phyloP scores from a whole-genome alignment of 345 rosid genomes.

The Gossypium arboreum region DNA sequence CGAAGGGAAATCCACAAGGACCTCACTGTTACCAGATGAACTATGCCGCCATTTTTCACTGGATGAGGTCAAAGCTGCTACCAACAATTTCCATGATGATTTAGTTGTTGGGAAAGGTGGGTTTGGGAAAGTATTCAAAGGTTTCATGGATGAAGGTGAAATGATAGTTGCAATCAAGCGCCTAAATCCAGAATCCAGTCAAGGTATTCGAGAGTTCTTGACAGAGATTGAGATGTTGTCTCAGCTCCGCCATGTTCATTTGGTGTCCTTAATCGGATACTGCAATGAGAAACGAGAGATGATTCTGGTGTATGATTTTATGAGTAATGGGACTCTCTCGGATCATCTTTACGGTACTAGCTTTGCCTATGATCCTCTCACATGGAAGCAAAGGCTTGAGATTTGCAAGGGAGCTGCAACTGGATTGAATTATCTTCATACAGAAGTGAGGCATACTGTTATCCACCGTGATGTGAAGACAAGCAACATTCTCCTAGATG shows the following conservation, averaged over 20 bases:
- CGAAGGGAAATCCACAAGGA: neutral
- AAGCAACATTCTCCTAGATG: constrained; percentile 7
- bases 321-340: constrained; percentile 14
- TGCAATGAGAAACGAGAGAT: constrained; percentile 21
- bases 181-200: neutral
- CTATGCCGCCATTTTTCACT: neutral
- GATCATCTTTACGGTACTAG: constrained; percentile 24
- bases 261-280: constrained; percentile 50
- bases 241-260: constrained; percentile 41
- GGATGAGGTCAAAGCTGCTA: neutral
- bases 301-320: constrained; percentile 5
- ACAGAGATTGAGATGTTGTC: constrained; percentile 25
- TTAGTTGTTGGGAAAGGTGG: constrained; percentile 5
- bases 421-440: constrained; percentile 31
- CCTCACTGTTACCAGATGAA: neutral
- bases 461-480: constrained; percentile 12
- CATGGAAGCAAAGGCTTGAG: constrained; percentile 28
- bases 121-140: neutral
- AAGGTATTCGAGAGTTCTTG: neutral
- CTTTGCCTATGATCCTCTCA: constrained; percentile 9
- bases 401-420: constrained; percentile 30
- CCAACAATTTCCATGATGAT: constrained; percentile 5
- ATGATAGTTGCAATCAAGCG: constrained; percentile 1
- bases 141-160: neutral
- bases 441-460: constrained; percentile 12